phyloP scores from a whole-genome alignment of 192 early-diverging fungal species.

The Thamnidium elegans region DNA sequence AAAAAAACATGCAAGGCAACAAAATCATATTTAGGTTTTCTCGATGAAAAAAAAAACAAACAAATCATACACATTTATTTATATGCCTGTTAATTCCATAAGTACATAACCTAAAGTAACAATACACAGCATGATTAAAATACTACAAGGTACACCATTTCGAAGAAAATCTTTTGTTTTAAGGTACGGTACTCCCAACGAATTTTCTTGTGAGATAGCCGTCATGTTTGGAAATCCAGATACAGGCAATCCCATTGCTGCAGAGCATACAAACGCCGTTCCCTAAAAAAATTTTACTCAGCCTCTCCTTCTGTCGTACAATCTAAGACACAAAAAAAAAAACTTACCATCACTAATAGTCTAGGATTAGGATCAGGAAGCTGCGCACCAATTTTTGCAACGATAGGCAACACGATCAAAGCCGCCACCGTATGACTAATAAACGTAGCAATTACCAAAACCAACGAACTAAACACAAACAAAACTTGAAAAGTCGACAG shows the following conservation, averaged over 20 bases:
- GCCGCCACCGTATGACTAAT: constrained; percentile 95
- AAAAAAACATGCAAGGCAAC: too few relatives aligned
- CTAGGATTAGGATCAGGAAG: constrained; percentile 76
- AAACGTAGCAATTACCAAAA: constrained; percentile 84
- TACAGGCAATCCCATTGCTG: constrained; percentile 89
- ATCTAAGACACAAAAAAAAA: constrained; percentile 15
- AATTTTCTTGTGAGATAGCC: constrained; percentile 88
- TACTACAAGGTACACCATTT: constrained; percentile 76
- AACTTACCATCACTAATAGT: constrained; percentile 73
- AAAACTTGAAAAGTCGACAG: constrained; percentile 70
- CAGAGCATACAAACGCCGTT: constrained; percentile 80
- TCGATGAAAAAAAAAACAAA: too few relatives aligned
- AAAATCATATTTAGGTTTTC: too few relatives aligned
- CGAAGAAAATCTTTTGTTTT: constrained; percentile 79
- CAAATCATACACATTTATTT: neutral
- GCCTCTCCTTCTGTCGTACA: neutral
- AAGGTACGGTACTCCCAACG: constrained; percentile 80
- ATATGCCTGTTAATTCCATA: constrained; percentile 56
- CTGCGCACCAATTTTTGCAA: constrained; percentile 76
- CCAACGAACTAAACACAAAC: constrained; percentile 72
- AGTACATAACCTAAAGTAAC: constrained; percentile 75
- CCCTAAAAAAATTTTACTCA: constrained; percentile 34
- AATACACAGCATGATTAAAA: constrained; percentile 69
- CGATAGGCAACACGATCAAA: constrained; percentile 91
- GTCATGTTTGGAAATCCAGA: constrained; percentile 98